Evolutionary conservation across 306 rosid species (phyloP).

Genomic region (Pueraria montana): DNA sequence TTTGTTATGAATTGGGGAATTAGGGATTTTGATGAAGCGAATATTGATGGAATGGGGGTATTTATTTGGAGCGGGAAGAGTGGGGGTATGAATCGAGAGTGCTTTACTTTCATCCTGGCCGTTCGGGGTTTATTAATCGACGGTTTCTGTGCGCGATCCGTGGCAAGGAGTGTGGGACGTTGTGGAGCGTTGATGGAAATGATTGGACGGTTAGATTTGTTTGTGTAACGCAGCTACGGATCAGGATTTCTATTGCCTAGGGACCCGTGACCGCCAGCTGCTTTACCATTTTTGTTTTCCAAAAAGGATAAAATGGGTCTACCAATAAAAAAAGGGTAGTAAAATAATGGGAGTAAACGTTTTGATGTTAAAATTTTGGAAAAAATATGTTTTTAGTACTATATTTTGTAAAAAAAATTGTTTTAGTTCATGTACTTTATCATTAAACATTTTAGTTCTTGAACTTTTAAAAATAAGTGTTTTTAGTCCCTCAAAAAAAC

Average conservation of each 20-base stretch:
- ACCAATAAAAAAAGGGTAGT: too few species aligned
- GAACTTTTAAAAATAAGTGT: too few species aligned
- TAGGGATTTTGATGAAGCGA: not conserved
- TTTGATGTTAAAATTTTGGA: too few species aligned
- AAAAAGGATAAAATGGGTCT: too few species aligned
- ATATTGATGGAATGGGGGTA: not conserved
- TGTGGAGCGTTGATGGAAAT: slow-evolving; percentile 12
- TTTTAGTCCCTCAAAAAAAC: too few species aligned
- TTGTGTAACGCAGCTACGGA: not conserved
- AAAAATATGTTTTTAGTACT: too few species aligned
- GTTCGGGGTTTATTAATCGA: not conserved
- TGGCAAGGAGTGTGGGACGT: not conserved
- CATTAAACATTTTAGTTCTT: too few species aligned
- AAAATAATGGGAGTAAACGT: too few species aligned
- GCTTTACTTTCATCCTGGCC: not conserved
- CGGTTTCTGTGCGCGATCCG: slow-evolving; percentile 10
- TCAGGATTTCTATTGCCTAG: not conserved
- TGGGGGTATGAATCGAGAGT: not conserved
- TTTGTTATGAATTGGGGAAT: not conserved
- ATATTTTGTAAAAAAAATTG: too few species aligned
- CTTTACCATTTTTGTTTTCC: not conserved
- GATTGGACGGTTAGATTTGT: not conserved
- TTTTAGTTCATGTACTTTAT: too few species aligned
- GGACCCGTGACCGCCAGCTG: not conserved
- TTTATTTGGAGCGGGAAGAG: slow-evolving; percentile 50